phyloP scores from a whole-genome alignment of 306 rosid species.

The Lathyrus oleraceus region DNA sequence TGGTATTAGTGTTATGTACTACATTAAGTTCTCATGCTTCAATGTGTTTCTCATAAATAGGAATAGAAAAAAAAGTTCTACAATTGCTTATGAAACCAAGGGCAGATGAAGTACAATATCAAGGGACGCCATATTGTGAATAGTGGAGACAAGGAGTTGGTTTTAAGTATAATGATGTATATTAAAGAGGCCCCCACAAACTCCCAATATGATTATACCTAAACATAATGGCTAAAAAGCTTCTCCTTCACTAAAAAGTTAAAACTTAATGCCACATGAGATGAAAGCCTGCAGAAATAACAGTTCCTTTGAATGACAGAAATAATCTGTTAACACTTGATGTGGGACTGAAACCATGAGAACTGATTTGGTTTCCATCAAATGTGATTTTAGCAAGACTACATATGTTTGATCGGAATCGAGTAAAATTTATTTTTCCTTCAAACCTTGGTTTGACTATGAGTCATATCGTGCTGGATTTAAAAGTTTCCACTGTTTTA shows the following conservation, averaged over 20 bases:
- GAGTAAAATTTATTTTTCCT: neutral
- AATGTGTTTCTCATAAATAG: neutral
- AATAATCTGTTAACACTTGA: neutral
- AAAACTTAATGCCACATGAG: conserved; percentile 11
- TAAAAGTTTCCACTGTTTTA: neutral
- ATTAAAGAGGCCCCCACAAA: neutral
- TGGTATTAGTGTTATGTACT: neutral
- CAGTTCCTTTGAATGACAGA: conserved; percentile 6
- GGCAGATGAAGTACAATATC: neutral
- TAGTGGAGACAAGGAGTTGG: neutral
- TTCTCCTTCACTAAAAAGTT: neutral
- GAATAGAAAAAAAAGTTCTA: neutral
- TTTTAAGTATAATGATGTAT: neutral
- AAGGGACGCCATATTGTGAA: neutral
- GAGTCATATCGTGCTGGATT: neutral
- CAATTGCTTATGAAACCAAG: neutral
- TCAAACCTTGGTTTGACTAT: neutral
- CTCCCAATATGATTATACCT: conserved; percentile 1
- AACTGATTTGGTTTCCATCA: neutral
- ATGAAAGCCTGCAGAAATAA: conserved; percentile 32
- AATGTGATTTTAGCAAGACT: neutral
- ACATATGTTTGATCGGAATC: neutral
- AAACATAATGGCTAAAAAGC: conserved; percentile 7
- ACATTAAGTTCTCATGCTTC: neutral
- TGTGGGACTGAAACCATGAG: neutral